phyloP scores from a whole-genome alignment of 2,329 filamentous ascomycete genomes.

The Pyrenochaeta sp. region DNA sequence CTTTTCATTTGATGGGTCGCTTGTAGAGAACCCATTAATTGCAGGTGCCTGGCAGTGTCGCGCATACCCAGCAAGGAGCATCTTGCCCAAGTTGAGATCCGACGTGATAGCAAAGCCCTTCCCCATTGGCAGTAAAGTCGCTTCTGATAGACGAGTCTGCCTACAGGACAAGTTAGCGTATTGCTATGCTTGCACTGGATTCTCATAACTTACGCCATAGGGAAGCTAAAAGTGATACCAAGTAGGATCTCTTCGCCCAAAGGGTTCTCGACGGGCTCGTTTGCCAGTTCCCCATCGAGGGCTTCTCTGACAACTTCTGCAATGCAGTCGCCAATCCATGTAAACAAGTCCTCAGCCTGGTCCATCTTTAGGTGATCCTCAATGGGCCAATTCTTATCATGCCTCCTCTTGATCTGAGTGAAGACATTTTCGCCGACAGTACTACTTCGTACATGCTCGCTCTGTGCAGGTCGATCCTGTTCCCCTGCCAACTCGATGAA shows the following conservation, averaged over 20 bases:
- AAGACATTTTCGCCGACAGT: constrained; percentile 28
- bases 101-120: constrained; percentile 73
- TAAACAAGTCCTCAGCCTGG: constrained; percentile 77
- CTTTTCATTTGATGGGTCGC: constrained; percentile 34
- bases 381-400: constrained; percentile 79
- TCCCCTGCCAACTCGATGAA: constrained; percentile 68
- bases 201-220: constrained; percentile 60
- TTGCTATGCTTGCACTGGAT: neutral
- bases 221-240: constrained; percentile 76
- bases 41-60: constrained; percentile 57
- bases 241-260: constrained; percentile 62
- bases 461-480: constrained; percentile 38
- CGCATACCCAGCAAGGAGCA: constrained; percentile 67
- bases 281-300: constrained; percentile 46
- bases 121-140: constrained; percentile 73
- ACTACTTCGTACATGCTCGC: constrained; percentile 16
- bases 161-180: constrained; percentile 29
- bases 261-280: constrained; percentile 32
- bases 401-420: constrained; percentile 62
- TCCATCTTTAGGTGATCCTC: constrained; percentile 76
- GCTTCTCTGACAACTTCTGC: constrained; percentile 74
- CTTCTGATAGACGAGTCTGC: constrained; percentile 69
- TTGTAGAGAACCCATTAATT: constrained; percentile 32
- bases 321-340: constrained; percentile 83
- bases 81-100: constrained; percentile 67